These are phyloP conservation scores for Starmerella roubikii DNA, from an alignment of 805 yeast genomes.

Conservation along the genomic window DNA sequence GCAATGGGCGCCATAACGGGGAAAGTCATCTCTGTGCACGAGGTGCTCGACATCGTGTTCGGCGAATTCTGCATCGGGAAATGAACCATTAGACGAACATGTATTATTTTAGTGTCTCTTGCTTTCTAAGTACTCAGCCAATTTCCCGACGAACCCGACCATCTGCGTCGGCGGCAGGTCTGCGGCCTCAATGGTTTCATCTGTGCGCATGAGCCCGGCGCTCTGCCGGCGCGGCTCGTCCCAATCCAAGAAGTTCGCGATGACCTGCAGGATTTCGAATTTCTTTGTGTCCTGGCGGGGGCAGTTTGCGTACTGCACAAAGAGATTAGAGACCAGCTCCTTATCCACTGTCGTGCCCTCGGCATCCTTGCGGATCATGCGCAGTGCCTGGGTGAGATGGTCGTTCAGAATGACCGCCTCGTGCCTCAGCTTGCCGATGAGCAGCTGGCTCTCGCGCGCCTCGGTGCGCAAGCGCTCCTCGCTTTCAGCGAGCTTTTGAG, in stretches of 20 bases:
- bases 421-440: conserved; percentile 82
- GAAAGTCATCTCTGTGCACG: conserved; percentile 75
- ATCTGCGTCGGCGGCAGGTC: conserved; percentile 18
- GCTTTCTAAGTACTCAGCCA: conserved; percentile 27
- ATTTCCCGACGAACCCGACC: conserved; percentile 27
- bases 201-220: conserved; percentile 22
- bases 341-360: conserved; percentile 70
- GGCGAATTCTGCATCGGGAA: conserved; percentile 91
- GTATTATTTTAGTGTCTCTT: conserved; percentile 8
- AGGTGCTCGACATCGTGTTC: conserved; percentile 79
- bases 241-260: conserved; percentile 78
- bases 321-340: conserved; percentile 73
- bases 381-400: conserved; percentile 84
- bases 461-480: conserved; percentile 30
- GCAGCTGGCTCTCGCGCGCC: conserved; percentile 54
- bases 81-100: neutral
- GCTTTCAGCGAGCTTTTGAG: conserved; percentile 1
- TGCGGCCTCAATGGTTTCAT: conserved; percentile 1
- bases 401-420: conserved; percentile 90
- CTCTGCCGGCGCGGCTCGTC: conserved; percentile 40
- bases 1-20: conserved; percentile 93
- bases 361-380: conserved; percentile 65
- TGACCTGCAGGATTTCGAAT: conserved; percentile 77
- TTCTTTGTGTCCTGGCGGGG: conserved; percentile 92
- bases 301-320: conserved; percentile 69